Conservation (phyloP, 2,329 filamentous ascomycete species). For the Alternaria angustiovoidea region DNA sequence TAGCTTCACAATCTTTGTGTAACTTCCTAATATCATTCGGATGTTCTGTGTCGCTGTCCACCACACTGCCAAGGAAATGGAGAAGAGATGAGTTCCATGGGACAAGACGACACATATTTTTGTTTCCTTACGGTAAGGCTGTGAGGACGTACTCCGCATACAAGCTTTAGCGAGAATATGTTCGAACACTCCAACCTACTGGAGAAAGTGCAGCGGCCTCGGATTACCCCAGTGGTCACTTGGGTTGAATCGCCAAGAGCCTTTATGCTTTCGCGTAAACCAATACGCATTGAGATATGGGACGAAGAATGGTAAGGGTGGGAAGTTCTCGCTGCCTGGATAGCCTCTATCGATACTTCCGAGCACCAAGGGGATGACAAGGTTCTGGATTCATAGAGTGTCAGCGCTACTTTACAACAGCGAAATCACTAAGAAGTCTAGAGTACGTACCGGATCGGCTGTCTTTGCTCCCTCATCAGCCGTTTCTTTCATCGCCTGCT, state of each 20-base stretch:
- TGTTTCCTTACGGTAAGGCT: not conserved
- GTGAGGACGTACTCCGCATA: not conserved
- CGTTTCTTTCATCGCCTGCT: conserved; percentile 11
- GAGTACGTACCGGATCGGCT: conserved; percentile 16
- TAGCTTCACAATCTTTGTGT: not conserved
- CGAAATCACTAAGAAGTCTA: not conserved
- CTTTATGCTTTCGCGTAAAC: conserved; percentile 40
- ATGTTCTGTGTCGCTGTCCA: no score
- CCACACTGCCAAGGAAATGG: not conserved
- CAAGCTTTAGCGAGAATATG: not conserved
- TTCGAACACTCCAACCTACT: not conserved
- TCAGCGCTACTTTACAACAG: not conserved
- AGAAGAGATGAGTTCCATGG: not conserved
- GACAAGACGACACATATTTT: not conserved
- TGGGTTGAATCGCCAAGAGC: conserved; percentile 48
- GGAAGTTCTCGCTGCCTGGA: conserved; percentile 44
- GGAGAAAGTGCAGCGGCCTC: conserved; percentile 25
- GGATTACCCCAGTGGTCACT: conserved; percentile 44
- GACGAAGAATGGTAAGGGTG: conserved; percentile 46
- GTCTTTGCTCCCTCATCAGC: conserved; percentile 4
- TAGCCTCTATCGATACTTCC: conserved; percentile 45
- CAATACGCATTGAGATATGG: conserved; percentile 46
- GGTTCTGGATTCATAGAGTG: conserved; percentile 5
- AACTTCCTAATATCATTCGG: not conserved
- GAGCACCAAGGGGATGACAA: conserved; percentile 44